These are phyloP conservation scores for Cyphellophora europaea DNA, from an alignment of 2,329 filamentous ascomycete genomes.

Conservation along the genomic window DNA sequence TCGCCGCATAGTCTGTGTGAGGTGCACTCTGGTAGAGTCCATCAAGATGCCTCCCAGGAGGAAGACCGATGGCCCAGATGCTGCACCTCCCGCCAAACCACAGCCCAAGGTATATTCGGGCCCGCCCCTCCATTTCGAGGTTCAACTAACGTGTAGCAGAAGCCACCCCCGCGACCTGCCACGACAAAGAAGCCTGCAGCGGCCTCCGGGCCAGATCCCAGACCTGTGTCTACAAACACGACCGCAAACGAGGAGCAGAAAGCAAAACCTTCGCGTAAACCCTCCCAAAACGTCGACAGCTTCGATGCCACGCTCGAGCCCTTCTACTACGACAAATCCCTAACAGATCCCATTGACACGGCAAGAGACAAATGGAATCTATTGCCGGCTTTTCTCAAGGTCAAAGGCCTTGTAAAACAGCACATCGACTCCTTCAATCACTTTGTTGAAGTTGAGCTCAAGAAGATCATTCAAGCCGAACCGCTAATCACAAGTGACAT, in stretches of 20 bases:
- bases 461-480: slow-evolving; percentile 91
- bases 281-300: too few relatives aligned
- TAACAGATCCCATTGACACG: slow-evolving; percentile 62
- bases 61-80: slow-evolving; percentile 15
- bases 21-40: not conserved
- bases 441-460: slow-evolving; percentile 92
- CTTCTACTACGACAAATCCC: slow-evolving; percentile 59
- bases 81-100: slow-evolving; percentile 9
- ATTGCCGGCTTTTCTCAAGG: slow-evolving; percentile 92
- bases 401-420: slow-evolving; percentile 94
- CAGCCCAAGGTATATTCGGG: slow-evolving; percentile 10
- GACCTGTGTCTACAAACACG: too few relatives aligned
- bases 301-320: slow-evolving; percentile 59
- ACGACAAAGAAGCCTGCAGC: not conserved
- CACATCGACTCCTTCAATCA: slow-evolving; percentile 99
- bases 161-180: slow-evolving; percentile 2
- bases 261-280: too few relatives aligned
- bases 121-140: not conserved
- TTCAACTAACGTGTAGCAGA: too few relatives aligned
- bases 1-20: too few relatives aligned
- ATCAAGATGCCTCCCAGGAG: slow-evolving; percentile 17
- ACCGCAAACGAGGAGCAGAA: too few relatives aligned
- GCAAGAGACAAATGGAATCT: slow-evolving; percentile 90
- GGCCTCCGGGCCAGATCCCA: too few relatives aligned
- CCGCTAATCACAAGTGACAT: slow-evolving; percentile 83